These are phyloP conservation scores for Piloderma croceum DNA, from an alignment of 768 basidiomycete genomes.

Conservation along the genomic window DNA sequence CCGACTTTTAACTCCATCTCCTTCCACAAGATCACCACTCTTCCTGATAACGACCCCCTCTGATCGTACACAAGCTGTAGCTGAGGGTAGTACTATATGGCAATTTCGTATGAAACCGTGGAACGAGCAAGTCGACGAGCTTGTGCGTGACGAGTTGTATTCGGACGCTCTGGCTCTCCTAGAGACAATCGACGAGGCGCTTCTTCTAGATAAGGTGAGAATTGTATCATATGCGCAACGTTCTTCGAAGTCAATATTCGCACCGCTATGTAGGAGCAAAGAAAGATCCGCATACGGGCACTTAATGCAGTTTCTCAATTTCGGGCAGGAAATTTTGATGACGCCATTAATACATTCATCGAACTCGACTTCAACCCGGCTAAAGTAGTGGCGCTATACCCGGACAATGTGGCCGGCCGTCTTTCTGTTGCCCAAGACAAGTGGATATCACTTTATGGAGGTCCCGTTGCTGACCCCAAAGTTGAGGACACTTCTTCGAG, in stretches of 20 bases:
- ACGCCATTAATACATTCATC: conserved; percentile 82
- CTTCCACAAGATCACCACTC: conserved; percentile 45
- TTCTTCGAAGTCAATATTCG: conserved; percentile 4
- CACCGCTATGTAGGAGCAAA: conserved; percentile 39
- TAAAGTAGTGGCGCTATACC: conserved; percentile 87
- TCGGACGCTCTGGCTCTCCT: conserved; percentile 76
- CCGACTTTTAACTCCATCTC: conserved; percentile 59
- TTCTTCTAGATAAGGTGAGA: conserved; percentile 59
- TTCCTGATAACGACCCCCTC: conserved; percentile 69
- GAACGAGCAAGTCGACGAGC: conserved; percentile 80
- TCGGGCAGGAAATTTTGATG: conserved; percentile 58
- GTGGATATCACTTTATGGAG: conserved; percentile 85
- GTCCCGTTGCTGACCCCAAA: conserved; percentile 37
- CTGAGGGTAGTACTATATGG: conserved; percentile 81
- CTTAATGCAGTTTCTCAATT: conserved; percentile 80
- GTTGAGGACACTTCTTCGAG: conserved; percentile 24
- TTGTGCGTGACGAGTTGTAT: conserved; percentile 64
- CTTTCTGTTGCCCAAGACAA: conserved; percentile 59
- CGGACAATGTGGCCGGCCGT: conserved; percentile 73
- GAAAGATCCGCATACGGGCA: conserved; percentile 55
- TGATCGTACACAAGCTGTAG: conserved; percentile 57
- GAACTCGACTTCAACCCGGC: conserved; percentile 89
- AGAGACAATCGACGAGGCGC: conserved; percentile 55
- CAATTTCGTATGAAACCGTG: conserved; percentile 64
- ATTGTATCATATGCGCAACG: neutral